Conservation (phyloP, 2,329 filamentous ascomycete genomes). For the Sclerotinia glacialis region DNA sequence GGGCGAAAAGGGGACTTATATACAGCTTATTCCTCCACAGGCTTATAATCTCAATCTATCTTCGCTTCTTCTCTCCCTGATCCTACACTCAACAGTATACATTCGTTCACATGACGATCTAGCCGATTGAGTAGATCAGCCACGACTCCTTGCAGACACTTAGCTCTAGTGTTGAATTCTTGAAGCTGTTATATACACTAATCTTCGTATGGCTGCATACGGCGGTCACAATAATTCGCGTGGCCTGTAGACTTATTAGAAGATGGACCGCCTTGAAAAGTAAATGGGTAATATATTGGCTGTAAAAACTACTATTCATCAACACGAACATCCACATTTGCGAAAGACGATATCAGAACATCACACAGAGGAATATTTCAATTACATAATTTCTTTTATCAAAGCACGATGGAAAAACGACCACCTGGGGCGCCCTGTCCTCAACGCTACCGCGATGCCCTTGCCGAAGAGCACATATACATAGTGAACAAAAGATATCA, state of each 20-base stretch:
- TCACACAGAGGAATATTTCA: neutral
- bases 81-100: too few species aligned
- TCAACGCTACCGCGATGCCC: neutral
- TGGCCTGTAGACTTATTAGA: neutral
- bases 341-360: neutral
- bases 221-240: neutral
- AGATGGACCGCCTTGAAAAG: neutral
- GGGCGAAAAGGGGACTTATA: too few species aligned
- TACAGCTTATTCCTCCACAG: too few species aligned
- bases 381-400: too few species aligned
- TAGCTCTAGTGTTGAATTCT: neutral
- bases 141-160: neutral
- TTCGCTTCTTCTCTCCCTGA: too few species aligned
- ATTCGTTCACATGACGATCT: too few species aligned
- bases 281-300: neutral
- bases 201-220: neutral
- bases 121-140: too few species aligned
- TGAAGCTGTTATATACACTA: neutral
- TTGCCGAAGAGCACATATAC: neutral
- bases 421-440: neutral
- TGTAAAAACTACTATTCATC: neutral
- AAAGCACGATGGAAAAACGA: neutral
- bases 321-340: neutral
- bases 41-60: too few species aligned
- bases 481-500: neutral